phyloP scores from a whole-genome alignment of 805 yeast genomes.

The Jamesozyma lodderae region DNA sequence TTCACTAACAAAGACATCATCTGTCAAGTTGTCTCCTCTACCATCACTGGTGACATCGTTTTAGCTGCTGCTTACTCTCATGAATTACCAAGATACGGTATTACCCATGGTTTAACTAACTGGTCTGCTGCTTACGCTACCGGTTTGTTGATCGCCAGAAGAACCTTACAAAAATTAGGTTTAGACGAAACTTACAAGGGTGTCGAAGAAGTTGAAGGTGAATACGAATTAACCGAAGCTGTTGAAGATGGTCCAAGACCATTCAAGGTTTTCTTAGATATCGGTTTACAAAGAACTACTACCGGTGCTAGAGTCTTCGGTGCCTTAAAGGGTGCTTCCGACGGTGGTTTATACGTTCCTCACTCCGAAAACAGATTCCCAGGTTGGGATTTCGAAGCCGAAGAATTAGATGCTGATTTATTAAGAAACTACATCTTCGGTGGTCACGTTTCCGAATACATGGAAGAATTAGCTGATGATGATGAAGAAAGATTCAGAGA shows the following conservation, averaged over 20 bases:
- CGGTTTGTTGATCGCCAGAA: constrained; percentile 97
- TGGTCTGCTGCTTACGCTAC: constrained; percentile 99
- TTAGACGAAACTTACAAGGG: constrained; percentile 96
- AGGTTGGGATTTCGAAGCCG: constrained; percentile 98
- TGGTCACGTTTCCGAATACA: constrained; percentile 99
- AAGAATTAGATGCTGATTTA: constrained; percentile 95
- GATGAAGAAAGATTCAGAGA: constrained; percentile 99
- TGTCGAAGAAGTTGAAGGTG: constrained; percentile 99
- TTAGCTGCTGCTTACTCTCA: constrained; percentile 97
- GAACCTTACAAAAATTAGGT: constrained; percentile 95
- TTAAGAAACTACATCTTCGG: constrained; percentile 99
- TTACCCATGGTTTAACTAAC: constrained; percentile 97
- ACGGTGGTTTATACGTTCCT: constrained; percentile 98
- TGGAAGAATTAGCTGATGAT: constrained; percentile 99
- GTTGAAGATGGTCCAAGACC: constrained; percentile 99
- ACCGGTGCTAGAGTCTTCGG: constrained; percentile 99
- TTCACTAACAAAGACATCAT: constrained; percentile 99
- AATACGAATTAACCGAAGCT: constrained; percentile 95
- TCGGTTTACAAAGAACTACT: constrained; percentile 99
- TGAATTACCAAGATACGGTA: constrained; percentile 97
- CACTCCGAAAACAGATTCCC: constrained; percentile 99
- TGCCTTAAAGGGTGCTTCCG: constrained; percentile 99
- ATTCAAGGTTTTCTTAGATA: constrained; percentile 98
- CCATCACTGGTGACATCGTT: constrained; percentile 93
- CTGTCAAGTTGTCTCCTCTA: constrained; percentile 94